Evolutionary conservation across 1,284 basidiomycete genomes (phyloP).

Genomic region (Microbotryomycetes sp.): DNA sequence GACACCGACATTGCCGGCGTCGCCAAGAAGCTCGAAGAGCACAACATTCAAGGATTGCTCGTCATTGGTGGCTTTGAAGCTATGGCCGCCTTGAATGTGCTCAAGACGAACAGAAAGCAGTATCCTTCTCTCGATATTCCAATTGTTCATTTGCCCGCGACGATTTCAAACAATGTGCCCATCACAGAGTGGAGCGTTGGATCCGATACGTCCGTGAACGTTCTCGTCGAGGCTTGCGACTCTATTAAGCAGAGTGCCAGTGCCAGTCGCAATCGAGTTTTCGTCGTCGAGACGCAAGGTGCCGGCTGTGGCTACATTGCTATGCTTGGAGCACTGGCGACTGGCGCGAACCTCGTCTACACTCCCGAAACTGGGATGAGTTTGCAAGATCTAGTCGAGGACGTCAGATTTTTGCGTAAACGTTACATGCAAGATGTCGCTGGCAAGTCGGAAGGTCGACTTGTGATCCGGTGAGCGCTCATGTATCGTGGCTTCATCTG

Average conservation of each 20-base stretch:
- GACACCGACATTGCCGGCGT: conserved; percentile 76
- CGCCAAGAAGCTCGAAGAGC: conserved; percentile 82
- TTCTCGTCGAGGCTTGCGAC: conserved; percentile 94
- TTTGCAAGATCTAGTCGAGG: conserved; percentile 69
- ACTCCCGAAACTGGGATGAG: conserved; percentile 86
- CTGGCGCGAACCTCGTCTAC: conserved; percentile 86
- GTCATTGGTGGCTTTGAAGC: conserved; percentile 96
- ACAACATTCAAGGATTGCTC: conserved; percentile 71
- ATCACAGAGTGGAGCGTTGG: conserved; percentile 93
- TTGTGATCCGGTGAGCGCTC: conserved; percentile 68
- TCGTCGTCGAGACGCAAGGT: conserved; percentile 97
- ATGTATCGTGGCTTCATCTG: not conserved
- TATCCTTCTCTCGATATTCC: conserved; percentile 92
- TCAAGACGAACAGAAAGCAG: conserved; percentile 69
- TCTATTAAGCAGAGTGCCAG: conserved; percentile 96
- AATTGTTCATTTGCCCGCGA: conserved; percentile 72
- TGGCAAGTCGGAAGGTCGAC: conserved; percentile 83
- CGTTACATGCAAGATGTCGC: conserved; percentile 78
- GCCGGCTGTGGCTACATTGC: conserved; percentile 92
- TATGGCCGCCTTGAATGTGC: conserved; percentile 66
- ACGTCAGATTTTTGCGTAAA: conserved; percentile 82
- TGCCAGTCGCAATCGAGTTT: conserved; percentile 88
- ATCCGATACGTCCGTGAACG: conserved; percentile 91
- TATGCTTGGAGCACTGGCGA: conserved; percentile 89
- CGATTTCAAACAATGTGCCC: conserved; percentile 93